Conservation (phyloP, 768 basidiomycete species). For the Rubroboletus satanas region DNA sequence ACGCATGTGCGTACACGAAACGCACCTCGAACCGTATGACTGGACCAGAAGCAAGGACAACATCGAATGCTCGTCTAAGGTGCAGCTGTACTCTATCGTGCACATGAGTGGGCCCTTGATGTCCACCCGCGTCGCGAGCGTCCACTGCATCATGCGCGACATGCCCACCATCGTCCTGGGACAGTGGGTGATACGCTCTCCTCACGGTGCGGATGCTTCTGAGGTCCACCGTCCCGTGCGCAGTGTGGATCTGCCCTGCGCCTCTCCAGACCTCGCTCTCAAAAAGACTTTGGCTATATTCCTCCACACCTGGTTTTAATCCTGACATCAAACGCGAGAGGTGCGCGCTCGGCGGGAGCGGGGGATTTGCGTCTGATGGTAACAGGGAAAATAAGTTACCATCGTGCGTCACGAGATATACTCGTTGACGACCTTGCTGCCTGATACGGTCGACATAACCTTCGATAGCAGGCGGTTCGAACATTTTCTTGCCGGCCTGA, state of each 20-base stretch:
- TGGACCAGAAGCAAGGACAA: conserved; percentile 64
- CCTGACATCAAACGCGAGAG: conserved; percentile 30
- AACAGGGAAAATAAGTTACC: conserved; percentile 65
- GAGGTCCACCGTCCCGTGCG: conserved; percentile 71
- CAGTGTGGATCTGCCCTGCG: conserved; percentile 55
- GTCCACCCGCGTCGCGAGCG: conserved; percentile 63
- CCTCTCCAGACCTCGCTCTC: conserved; percentile 60
- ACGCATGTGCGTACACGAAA: neutral
- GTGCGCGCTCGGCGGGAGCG: conserved; percentile 58
- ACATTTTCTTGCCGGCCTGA: conserved; percentile 40
- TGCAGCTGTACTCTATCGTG: conserved; percentile 45
- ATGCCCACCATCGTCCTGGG: conserved; percentile 28
- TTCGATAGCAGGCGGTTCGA: conserved; percentile 80
- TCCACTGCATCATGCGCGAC: conserved; percentile 39
- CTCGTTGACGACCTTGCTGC: conserved; percentile 50
- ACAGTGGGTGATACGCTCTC: conserved; percentile 40
- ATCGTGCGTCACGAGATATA: conserved; percentile 71
- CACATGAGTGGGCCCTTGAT: conserved; percentile 42
- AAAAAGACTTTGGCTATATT: conserved; percentile 37
- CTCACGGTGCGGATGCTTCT: conserved; percentile 62
- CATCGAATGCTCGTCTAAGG: conserved; percentile 72
- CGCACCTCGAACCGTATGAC: conserved; percentile 78
- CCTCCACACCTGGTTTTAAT: conserved; percentile 25
- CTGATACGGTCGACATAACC: conserved; percentile 78
- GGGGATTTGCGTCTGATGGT: conserved; percentile 56